A percentile compares a stretch with the other conserved stretches of the same genome.
Evolutionary conservation across 257 asterid genomes (phyloP).

Genomic region (Anisodus acutangulus): DNA sequence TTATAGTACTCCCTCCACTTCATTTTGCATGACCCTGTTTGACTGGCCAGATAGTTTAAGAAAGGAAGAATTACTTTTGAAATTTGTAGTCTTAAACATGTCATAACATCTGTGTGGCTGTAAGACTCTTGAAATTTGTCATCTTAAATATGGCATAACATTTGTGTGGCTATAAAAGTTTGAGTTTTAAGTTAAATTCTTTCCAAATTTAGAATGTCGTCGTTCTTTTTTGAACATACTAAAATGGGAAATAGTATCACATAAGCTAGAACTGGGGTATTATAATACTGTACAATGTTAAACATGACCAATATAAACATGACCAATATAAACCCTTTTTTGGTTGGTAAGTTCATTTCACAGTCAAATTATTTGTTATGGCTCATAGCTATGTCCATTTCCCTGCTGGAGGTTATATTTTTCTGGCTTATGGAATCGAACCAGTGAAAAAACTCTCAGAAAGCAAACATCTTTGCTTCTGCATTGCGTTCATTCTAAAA

Average conservation of each 20-base stretch:
- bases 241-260: not conserved
- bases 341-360: not conserved
- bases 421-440: not conserved
- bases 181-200: not conserved
- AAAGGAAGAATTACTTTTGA: not conserved
- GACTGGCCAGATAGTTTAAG: not conserved
- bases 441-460: not conserved
- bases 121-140: not conserved
- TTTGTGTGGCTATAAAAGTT: not conserved
- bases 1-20: slow-evolving; percentile 2
- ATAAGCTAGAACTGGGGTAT: not conserved
- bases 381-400: not conserved
- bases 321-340: not conserved
- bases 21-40: not conserved
- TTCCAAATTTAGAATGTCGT: not conserved
- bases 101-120: not conserved
- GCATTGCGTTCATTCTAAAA: not conserved
- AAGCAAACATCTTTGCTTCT: not conserved
- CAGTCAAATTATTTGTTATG: not conserved
- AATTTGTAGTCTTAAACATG: not conserved
- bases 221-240: not conserved
- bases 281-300: not conserved
- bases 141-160: not conserved
- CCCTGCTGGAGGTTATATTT: not conserved
- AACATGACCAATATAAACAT: not conserved